Evolutionary conservation across 768 basidiomycete species (phyloP), one percentile per base, ranked within the genome.

Genomic region (Pleurotus giganteus): DNA sequence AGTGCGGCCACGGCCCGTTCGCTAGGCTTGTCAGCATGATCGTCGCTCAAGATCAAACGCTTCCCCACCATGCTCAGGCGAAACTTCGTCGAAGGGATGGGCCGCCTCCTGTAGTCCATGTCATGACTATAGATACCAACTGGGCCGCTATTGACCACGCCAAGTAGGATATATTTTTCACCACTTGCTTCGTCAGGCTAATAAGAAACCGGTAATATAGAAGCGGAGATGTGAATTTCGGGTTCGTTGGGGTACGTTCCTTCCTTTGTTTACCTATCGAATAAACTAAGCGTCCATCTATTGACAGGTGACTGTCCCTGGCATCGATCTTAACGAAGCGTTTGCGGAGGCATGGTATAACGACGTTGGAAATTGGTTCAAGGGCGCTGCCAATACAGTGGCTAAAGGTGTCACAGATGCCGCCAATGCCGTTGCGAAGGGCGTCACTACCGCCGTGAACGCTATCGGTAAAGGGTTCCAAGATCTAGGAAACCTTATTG

Each of bases 1-100:
- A 58, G 57, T 58, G 57, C 37, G 53, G 57, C 3, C 29, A 27
- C 11, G 54, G 34, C 21, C 54, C 57, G 12, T 69, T 69, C 50
- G 68, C 65, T 9, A 61, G 62, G 21, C 59, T 78, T 42, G 69
- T 69, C 4, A 60, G 59, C n/a, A 66, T 69, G 2, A 74, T 70
- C 68, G 61, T 66, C n/a, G 63, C 71, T 2, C 60, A 67, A 13
- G 66, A 76, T 53, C 76, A 76, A 57, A 67, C 69, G 0, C 60
- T 74, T 9, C 71, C 74, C 1, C 34, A 54, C 1, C 29, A 53
- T 19, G 54, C 71, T 15, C 62, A 62, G 1, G 50, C 54, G 41
- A 56, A 57, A n/a, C 50, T 71, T 28, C 51, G 60, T 8, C 65
- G 68, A 19, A 59, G 70, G 8, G 64, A 63, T 46, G 66, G 62